Evolutionary conservation across 306 rosid genomes (phyloP).

Genomic region (Castanea sativa): DNA sequence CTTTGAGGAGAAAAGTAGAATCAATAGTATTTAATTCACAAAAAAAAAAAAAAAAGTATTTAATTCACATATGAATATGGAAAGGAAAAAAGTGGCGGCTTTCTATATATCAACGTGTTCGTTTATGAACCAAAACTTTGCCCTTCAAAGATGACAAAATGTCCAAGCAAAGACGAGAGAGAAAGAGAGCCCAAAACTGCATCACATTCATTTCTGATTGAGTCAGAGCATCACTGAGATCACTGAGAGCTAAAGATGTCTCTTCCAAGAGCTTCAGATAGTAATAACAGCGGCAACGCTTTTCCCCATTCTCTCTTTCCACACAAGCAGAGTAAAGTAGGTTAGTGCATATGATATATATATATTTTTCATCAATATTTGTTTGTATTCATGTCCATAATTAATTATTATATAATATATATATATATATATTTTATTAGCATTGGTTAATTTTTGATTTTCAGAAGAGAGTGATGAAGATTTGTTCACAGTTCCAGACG

Average conservation of each 20-base stretch:
- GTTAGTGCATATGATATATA: slow-evolving; percentile 18
- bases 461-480: slow-evolving; percentile 67
- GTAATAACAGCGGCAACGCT: neutral
- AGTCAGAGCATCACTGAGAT: neutral
- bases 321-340: slow-evolving; percentile 34
- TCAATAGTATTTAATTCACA: neutral
- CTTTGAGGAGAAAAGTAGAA: too few relatives aligned
- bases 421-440: neutral
- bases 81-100: slow-evolving; percentile 33
- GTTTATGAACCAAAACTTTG: slow-evolving; percentile 46
- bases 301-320: slow-evolving; percentile 10
- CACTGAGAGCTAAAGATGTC: neutral
- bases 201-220: too few relatives aligned
- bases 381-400: neutral
- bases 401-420: neutral
- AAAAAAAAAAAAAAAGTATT: neutral
- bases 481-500: slow-evolving; percentile 60
- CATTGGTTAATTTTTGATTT: neutral
- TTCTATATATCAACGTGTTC: slow-evolving; percentile 55
- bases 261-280: slow-evolving; percentile 10
- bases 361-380: neutral
- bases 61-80: neutral
- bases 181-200: neutral
- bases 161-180: neutral
- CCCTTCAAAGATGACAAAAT: slow-evolving; percentile 10